These are phyloP conservation scores for rapeseed (Brassica napus) DNA, from an alignment of 345 rosid genomes.

Conservation along the genomic window Da-Ae NC_063435.1:10996001-10996500, in stretches of 20 bases:
- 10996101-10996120: too few relatives aligned
- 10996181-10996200: not conserved
- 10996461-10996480: conserved; percentile 38
- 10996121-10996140: too few relatives aligned
- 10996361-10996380: conserved; percentile 58
- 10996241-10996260: not conserved
- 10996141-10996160: too few relatives aligned
- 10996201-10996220: not conserved
- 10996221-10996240: not conserved
- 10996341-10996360: conserved; percentile 69
- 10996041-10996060: not conserved
- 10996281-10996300: conserved; percentile 96
- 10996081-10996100: too few relatives aligned
- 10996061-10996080: too few relatives aligned
- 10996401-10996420: conserved; percentile 47
- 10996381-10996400: conserved; percentile 66
- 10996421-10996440: conserved; percentile 67
- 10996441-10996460: conserved; percentile 68
- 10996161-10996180: too few relatives aligned
- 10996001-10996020: not conserved
- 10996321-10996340: conserved; percentile 57
- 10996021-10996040: not conserved
- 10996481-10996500: not conserved
- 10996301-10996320: conserved; percentile 88
- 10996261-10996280: conserved; percentile 46